A percentile compares a stretch with the other conserved stretches of the same genome.
phyloP scores from a whole-genome alignment of 2,329 filamentous ascomycete species.

The Xylaria digitata region DNA sequence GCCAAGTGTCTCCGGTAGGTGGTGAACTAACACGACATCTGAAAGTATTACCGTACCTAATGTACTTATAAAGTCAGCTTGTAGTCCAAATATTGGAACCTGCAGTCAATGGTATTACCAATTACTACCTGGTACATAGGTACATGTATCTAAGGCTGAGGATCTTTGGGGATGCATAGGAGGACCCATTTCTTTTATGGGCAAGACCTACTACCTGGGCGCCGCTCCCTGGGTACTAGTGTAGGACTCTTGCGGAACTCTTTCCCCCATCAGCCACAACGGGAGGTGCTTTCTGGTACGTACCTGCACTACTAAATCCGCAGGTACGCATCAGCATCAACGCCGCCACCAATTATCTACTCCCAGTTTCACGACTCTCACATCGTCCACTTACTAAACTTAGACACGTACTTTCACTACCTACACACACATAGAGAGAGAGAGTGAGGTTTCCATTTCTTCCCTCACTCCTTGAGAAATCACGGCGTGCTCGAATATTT shows the following conservation, averaged over 20 bases:
- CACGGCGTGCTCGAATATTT: neutral
- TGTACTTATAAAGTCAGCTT: no score
- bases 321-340: constrained; percentile 19
- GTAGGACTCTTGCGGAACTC: neutral
- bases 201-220: no score
- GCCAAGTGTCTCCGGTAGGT: no score
- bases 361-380: neutral
- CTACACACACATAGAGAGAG: neutral
- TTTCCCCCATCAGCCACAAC: constrained; percentile 14
- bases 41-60: no score
- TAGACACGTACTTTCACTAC: neutral
- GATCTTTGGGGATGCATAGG: no score
- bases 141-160: neutral
- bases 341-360: constrained; percentile 8
- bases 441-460: constrained; percentile 1
- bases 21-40: no score
- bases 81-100: no score
- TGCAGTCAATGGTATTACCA: no score
- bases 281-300: constrained; percentile 6
- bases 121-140: neutral
- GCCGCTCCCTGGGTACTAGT: neutral
- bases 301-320: neutral
- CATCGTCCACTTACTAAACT: neutral
- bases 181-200: no score
- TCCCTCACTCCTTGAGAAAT: neutral